A percentile compares a stretch with the other conserved stretches of the same genome.
Evolutionary conservation across 2,329 filamentous ascomycete species (phyloP).

Genomic region (Lasiodiplodia hormozganensis): DNA sequence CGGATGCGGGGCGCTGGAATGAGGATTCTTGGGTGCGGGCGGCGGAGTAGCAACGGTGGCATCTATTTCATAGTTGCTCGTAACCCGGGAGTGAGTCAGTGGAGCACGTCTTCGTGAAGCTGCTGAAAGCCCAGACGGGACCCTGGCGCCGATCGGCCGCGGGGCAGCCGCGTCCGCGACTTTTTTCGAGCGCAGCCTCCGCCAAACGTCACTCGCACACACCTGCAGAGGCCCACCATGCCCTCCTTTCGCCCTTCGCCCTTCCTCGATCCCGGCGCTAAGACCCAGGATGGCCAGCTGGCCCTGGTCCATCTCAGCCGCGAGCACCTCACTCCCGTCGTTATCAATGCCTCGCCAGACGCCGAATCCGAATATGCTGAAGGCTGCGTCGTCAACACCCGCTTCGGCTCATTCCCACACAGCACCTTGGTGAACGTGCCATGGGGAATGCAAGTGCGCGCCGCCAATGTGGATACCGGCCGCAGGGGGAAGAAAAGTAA

Average conservation of each 20-base stretch:
- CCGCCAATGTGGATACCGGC: constrained; percentile 88
- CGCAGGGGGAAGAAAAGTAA: constrained; percentile 74
- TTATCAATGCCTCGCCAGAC: constrained; percentile 51
- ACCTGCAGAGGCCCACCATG: constrained; percentile 7
- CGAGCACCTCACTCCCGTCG: constrained; percentile 80
- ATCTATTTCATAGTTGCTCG: constrained; percentile 29
- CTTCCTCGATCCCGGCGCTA: constrained; percentile 75
- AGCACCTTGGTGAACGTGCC: constrained; percentile 68
- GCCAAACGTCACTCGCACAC: constrained; percentile 4
- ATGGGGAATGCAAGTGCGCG: constrained; percentile 92
- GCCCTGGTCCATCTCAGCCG: constrained; percentile 88
- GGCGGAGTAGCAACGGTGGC: constrained; percentile 30
- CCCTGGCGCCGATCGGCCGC: constrained; percentile 25
- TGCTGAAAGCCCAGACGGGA: constrained; percentile 4
- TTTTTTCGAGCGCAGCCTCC: constrained; percentile 24
- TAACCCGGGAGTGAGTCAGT: constrained; percentile 14
- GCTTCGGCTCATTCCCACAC: constrained; percentile 78
- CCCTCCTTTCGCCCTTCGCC: constrained; percentile 62
- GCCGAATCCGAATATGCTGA: constrained; percentile 51
- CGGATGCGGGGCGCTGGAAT: constrained; percentile 32
- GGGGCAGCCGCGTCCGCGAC: constrained; percentile 21
- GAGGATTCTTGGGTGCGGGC: constrained; percentile 31
- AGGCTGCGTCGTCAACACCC: constrained; percentile 75
- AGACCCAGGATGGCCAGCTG: constrained; percentile 69
- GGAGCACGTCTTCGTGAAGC: constrained; percentile 19